phyloP scores from a whole-genome alignment of 169 alveolate species.

The Eimeria sp. region DNA sequence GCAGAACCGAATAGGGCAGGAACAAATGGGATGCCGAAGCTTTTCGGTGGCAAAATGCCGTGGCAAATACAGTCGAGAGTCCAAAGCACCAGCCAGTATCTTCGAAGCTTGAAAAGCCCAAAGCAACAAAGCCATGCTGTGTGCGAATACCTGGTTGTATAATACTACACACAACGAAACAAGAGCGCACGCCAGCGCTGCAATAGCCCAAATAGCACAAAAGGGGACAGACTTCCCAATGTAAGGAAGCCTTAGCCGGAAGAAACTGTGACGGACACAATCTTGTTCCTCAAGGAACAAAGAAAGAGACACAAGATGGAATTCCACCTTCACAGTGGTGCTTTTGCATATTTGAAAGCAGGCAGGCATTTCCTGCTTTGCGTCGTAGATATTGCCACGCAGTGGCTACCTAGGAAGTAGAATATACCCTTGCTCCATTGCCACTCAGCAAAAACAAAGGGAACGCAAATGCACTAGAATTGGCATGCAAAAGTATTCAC shows the following conservation, averaged over 20 bases:
- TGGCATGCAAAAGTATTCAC: background rate
- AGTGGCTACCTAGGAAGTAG: background rate
- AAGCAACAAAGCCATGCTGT: conserved; percentile 45
- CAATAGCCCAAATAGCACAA: background rate
- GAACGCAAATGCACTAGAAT: background rate
- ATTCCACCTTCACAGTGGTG: background rate
- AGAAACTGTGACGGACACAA: conserved; percentile 4
- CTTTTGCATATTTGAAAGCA: background rate
- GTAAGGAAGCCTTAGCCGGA: background rate
- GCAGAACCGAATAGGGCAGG: background rate
- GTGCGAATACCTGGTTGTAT: conserved; percentile 58
- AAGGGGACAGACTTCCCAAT: background rate
- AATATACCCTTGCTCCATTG: background rate
- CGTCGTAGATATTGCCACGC: background rate
- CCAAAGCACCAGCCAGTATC: conserved; percentile 40
- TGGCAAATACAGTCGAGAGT: conserved; percentile 31
- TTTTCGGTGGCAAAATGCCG: conserved; percentile 12
- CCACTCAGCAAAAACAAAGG: conserved; percentile 29
- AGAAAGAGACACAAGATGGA: conserved; percentile 45
- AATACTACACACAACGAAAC: conserved; percentile 33
- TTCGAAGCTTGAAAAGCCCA: conserved; percentile 3
- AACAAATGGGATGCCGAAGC: background rate
- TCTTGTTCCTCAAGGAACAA: conserved; percentile 40
- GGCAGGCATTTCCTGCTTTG: conserved; percentile 10
- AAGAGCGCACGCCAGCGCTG: conserved; percentile 41